Conservation (phyloP, 2,329 filamentous ascomycete genomes). For the Nigrograna mackinnonii region DNA sequence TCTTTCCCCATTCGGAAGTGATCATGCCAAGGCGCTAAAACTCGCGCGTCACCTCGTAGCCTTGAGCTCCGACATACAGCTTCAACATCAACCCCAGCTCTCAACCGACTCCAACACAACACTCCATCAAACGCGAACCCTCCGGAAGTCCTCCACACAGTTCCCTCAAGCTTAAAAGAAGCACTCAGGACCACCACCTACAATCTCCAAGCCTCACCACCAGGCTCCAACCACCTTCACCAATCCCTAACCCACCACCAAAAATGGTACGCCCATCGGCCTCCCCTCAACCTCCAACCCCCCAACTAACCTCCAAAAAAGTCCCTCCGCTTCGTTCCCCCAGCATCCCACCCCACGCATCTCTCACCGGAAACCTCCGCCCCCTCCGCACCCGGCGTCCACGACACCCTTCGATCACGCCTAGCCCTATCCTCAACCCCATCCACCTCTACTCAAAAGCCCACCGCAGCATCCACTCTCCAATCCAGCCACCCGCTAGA, state of each 20-base stretch:
- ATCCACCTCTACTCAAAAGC: slow-evolving; percentile 40
- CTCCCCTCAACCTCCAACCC: neutral
- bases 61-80: slow-evolving; percentile 29
- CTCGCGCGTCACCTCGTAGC: slow-evolving; percentile 35
- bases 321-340: slow-evolving; percentile 89
- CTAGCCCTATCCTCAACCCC: slow-evolving; percentile 59
- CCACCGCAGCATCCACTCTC: slow-evolving; percentile 42
- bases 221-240: neutral
- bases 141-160: neutral
- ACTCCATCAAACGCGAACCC: neutral
- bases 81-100: slow-evolving; percentile 8
- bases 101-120: neutral
- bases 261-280: slow-evolving; percentile 6
- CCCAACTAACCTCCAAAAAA: slow-evolving; percentile 39
- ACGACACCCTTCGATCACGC: slow-evolving; percentile 89
- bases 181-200: neutral
- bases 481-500: slow-evolving; percentile 86
- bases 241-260: neutral
- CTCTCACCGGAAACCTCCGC: slow-evolving; percentile 64
- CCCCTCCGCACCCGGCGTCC: slow-evolving; percentile 88
- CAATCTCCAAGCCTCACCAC: neutral
- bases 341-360: slow-evolving; percentile 61
- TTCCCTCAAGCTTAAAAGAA: neutral
- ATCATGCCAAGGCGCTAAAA: slow-evolving; percentile 31
- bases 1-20: slow-evolving; percentile 4